Evolutionary conservation across 805 yeast genomes (phyloP).

Genomic region (Yarrowia deformans): DNA sequence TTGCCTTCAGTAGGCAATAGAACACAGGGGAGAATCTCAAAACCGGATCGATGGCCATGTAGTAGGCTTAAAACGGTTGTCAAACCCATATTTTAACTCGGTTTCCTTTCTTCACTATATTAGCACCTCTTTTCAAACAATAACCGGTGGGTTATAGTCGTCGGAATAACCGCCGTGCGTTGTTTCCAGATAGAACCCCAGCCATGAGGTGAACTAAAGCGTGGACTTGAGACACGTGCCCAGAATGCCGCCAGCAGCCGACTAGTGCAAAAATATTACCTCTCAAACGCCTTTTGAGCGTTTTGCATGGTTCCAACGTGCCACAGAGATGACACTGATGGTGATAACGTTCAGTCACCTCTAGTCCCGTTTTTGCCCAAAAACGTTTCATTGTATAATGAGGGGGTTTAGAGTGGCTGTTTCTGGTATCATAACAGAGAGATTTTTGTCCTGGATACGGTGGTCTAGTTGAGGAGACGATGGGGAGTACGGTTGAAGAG

Average conservation of each 20-base stretch:
- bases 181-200: no score
- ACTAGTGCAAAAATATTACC: neutral
- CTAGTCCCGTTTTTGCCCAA: neutral
- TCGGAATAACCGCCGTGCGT: neutral
- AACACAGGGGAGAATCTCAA: no score
- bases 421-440: neutral
- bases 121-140: no score
- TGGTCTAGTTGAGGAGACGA: no score
- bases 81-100: no score
- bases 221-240: neutral
- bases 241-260: neutral
- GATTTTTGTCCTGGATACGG: neutral
- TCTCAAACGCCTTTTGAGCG: neutral
- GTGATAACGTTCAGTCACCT: neutral
- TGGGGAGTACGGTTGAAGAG: no score
- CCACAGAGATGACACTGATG: neutral
- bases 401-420: neutral
- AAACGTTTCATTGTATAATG: neutral
- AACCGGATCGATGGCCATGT: no score
- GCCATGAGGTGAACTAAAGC: no score
- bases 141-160: no score
- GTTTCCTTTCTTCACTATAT: no score
- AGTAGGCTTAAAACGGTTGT: no score
- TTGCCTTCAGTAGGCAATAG: no score
- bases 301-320: neutral